phyloP scores from a whole-genome alignment of 805 yeast species.

The Scheffersomyces coipomensis region DNA sequence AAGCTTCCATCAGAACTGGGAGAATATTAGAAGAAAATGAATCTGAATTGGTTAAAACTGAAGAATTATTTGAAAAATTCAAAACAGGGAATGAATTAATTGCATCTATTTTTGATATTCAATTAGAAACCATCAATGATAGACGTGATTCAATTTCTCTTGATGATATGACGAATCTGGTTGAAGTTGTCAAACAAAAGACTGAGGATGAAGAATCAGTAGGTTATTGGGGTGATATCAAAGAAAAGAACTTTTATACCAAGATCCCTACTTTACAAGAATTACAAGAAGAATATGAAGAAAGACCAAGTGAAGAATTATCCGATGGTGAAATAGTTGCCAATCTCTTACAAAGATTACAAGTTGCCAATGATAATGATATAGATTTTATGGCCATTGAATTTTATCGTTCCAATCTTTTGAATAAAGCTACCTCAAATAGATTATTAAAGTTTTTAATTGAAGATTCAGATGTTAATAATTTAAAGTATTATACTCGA shows the following conservation, averaged over 20 bases:
- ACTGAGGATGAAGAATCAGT: slow-evolving; percentile 21
- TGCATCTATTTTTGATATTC: slow-evolving; percentile 35
- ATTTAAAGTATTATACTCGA: slow-evolving; percentile 55
- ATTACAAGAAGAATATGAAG: slow-evolving; percentile 12
- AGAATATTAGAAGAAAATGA: slow-evolving; percentile 46
- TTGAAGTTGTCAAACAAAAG: slow-evolving; percentile 22
- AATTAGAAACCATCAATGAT: slow-evolving; percentile 12
- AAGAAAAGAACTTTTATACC: slow-evolving; percentile 64
- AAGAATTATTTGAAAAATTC: slow-evolving; percentile 45
- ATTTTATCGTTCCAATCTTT: slow-evolving; percentile 51
- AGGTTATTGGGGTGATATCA: slow-evolving; percentile 63
- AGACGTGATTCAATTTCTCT: slow-evolving; percentile 1
- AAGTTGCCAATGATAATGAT: slow-evolving; percentile 45
- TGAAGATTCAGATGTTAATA: slow-evolving; percentile 45
- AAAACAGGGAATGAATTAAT: slow-evolving; percentile 41
- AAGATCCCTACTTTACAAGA: slow-evolving; percentile 44
- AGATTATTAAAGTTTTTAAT: slow-evolving; percentile 57
- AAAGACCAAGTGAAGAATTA: slow-evolving; percentile 7
- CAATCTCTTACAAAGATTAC: slow-evolving; percentile 42
- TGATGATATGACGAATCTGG: slow-evolving; percentile 10
- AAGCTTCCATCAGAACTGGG: slow-evolving; percentile 68
- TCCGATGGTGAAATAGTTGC: slow-evolving; percentile 41
- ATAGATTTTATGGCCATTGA: slow-evolving; percentile 47
- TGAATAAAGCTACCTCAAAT: slow-evolving; percentile 71
- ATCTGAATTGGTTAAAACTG: slow-evolving; percentile 27